phyloP scores from a whole-genome alignment of 768 basidiomycete genomes.

The Hemileccinum impolitum region DNA sequence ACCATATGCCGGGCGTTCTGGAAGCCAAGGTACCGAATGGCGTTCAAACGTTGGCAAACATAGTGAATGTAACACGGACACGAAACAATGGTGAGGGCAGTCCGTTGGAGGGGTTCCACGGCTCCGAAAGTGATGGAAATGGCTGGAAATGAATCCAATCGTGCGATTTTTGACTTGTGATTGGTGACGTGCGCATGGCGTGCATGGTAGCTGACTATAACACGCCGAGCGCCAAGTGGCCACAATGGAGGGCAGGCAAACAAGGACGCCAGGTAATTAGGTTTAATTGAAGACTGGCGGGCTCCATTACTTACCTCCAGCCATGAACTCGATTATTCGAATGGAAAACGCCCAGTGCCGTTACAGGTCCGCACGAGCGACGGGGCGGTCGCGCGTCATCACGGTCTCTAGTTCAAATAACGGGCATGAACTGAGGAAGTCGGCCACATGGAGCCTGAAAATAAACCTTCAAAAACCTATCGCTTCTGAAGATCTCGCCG shows the following conservation, averaged over 20 bases:
- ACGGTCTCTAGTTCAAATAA: background rate
- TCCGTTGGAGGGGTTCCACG: slow-evolving; percentile 1
- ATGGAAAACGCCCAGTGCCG: background rate
- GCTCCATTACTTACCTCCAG: background rate
- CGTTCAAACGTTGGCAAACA: background rate
- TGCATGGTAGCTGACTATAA: no score
- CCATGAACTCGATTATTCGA: no score
- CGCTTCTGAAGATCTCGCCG: background rate
- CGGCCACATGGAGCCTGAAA: background rate
- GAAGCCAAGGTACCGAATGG: background rate
- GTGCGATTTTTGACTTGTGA: background rate
- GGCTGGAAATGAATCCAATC: background rate
- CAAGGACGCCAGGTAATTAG: background rate
- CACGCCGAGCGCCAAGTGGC: slow-evolving; percentile 1
- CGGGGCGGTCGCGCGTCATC: background rate
- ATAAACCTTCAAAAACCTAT: no score
- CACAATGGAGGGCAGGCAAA: slow-evolving; percentile 3
- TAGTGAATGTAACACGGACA: background rate
- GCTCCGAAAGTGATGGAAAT: slow-evolving; percentile 1
- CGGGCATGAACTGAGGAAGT: no score
- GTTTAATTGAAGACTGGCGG: background rate
- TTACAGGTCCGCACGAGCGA: background rate
- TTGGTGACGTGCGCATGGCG: no score
- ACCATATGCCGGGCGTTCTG: slow-evolving; percentile 15
- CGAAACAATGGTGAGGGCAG: background rate